Evolutionary conservation across 805 yeast genomes (phyloP).

Genomic region (Grigorovia humatica): DNA sequence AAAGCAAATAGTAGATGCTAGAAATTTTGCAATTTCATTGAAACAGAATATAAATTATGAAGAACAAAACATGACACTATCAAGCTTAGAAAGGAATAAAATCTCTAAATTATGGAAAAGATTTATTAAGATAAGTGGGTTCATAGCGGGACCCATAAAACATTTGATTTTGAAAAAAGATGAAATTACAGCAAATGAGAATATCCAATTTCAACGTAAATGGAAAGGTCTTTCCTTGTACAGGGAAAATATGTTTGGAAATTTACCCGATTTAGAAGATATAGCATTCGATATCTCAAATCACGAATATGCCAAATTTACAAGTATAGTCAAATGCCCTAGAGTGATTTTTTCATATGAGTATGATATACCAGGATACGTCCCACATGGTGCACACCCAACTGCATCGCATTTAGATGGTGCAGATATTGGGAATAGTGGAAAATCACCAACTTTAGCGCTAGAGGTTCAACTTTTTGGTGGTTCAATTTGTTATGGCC

Average conservation of each 20-base stretch:
- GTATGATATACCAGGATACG: constrained; percentile 64
- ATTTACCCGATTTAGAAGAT: constrained; percentile 26
- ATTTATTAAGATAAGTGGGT: constrained; percentile 9
- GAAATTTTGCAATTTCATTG: constrained; percentile 47
- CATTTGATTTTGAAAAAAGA: constrained; percentile 1
- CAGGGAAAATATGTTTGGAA: constrained; percentile 30
- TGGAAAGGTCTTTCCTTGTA: constrained; percentile 82
- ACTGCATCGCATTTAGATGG: constrained; percentile 30
- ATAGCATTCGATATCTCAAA: constrained; percentile 26
- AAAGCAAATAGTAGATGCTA: constrained; percentile 35
- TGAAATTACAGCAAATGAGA: constrained; percentile 3
- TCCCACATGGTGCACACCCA: constrained; percentile 32
- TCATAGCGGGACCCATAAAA: constrained; percentile 4
- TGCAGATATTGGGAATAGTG: constrained; percentile 50
- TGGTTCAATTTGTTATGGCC: constrained; percentile 75
- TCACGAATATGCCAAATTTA: constrained; percentile 75
- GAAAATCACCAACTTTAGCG: constrained; percentile 50
- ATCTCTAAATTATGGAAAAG: constrained; percentile 18
- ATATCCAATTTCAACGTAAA: constrained; percentile 20
- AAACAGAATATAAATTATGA: constrained; percentile 64
- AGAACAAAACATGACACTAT: constrained; percentile 22
- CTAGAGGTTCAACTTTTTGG: constrained; percentile 46
- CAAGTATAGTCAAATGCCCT: constrained; percentile 56
- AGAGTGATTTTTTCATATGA: constrained; percentile 45
- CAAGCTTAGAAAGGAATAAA: constrained; percentile 11